Conservation (phyloP, 495 filamentous ascomycete genomes). For the Hypoxylon fragiforme region DNA sequence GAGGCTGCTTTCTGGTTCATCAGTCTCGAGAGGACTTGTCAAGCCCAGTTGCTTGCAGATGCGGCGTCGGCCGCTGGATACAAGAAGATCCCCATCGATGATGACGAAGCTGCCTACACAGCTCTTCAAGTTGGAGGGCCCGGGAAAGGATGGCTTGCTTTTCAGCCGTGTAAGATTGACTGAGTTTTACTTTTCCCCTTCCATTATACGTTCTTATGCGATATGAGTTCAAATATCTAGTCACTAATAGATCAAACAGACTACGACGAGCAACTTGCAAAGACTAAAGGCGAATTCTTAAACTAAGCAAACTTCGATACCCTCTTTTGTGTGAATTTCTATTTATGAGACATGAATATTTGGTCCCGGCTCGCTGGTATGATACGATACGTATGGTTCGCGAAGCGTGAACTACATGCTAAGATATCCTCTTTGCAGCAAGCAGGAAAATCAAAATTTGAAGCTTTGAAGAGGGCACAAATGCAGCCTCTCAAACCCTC, state of each 20-base stretch:
- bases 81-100: constrained; percentile 58
- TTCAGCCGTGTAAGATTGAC: constrained; percentile 44
- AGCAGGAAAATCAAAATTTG: no score
- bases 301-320: no score
- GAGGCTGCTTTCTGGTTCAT: constrained; percentile 71
- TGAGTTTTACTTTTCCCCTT: not conserved
- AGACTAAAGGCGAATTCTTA: constrained; percentile 49
- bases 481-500: no score
- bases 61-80: constrained; percentile 61
- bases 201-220: not conserved
- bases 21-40: constrained; percentile 66
- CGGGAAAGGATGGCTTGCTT: constrained; percentile 53
- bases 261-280: constrained; percentile 53
- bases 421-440: no score
- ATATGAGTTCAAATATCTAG: no score
- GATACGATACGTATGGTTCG: no score
- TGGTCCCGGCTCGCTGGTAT: no score
- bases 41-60: constrained; percentile 67
- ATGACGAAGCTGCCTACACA: constrained; percentile 55
- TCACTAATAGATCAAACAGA: constrained; percentile 31
- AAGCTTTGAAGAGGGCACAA: no score
- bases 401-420: no score
- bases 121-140: constrained; percentile 40
- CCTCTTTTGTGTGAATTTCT: no score
- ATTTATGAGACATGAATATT: no score